These are phyloP conservation scores for Trichophyton equinum DNA, from an alignment of 2,329 filamentous ascomycete species.

Conservation along the genomic window DNA sequence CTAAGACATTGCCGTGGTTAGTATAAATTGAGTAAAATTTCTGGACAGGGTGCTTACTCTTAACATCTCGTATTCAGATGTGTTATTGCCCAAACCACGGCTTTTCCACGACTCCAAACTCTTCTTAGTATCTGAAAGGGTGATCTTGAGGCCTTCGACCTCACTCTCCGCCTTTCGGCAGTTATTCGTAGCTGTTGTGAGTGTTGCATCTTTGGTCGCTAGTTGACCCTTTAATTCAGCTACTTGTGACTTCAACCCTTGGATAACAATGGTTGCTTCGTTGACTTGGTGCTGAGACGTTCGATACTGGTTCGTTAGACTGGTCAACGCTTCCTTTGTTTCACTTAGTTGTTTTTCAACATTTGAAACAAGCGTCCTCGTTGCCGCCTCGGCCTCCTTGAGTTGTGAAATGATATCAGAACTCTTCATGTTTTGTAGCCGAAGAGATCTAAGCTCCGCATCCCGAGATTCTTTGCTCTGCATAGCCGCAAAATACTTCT, in stretches of 20 bases:
- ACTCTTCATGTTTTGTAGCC: slow-evolving; percentile 74
- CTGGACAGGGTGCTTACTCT: slow-evolving; percentile 49
- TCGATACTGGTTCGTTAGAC: slow-evolving; percentile 59
- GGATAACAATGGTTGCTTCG: slow-evolving; percentile 57
- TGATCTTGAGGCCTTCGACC: slow-evolving; percentile 64
- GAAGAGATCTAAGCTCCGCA: slow-evolving; percentile 63
- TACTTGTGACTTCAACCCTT: slow-evolving; percentile 63
- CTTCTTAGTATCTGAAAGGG: slow-evolving; percentile 66
- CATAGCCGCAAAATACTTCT: slow-evolving; percentile 94
- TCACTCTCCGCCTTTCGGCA: slow-evolving; percentile 55
- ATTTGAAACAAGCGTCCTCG: slow-evolving; percentile 62
- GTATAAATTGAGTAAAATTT: slow-evolving; percentile 15
- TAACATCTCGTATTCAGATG: slow-evolving; percentile 71
- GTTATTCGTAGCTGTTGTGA: slow-evolving; percentile 50
- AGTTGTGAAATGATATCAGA: slow-evolving; percentile 87
- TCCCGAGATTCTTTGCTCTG: slow-evolving; percentile 83
- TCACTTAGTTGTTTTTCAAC: slow-evolving; percentile 85
- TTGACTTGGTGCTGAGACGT: slow-evolving; percentile 58
- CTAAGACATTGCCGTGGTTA: slow-evolving; percentile 29
- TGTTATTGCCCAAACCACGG: slow-evolving; percentile 68
- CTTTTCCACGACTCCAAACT: slow-evolving; percentile 76
- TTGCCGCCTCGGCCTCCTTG: slow-evolving; percentile 76
- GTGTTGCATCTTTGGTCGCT: slow-evolving; percentile 60
- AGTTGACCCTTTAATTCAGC: slow-evolving; percentile 62
- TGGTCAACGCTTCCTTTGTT: slow-evolving; percentile 63